phyloP scores from a whole-genome alignment of 2,329 filamentous ascomycete genomes.

The Fusarium clavum region DNA sequence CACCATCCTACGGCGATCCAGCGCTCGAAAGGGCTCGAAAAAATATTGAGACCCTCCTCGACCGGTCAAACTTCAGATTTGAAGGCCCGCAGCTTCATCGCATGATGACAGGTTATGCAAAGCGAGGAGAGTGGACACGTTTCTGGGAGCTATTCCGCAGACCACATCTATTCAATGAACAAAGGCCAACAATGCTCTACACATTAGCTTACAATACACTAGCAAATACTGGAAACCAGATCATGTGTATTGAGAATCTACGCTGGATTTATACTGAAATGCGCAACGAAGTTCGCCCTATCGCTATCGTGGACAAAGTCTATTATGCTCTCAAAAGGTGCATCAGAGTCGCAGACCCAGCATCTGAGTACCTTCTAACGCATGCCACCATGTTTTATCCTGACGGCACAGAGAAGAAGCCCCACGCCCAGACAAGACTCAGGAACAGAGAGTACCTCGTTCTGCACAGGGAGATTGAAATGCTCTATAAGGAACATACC shows the following conservation, averaged over 20 bases:
- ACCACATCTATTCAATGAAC: conserved; percentile 60
- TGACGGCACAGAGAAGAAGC: not conserved
- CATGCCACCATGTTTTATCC: not conserved
- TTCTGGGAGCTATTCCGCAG: conserved; percentile 73
- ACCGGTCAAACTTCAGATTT: conserved; percentile 53
- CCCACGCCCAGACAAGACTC: conserved; percentile 39
- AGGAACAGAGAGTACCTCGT: conserved; percentile 50
- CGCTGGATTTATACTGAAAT: conserved; percentile 71
- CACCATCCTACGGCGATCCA: conserved; percentile 45
- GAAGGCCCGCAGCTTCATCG: conserved; percentile 54
- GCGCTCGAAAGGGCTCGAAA: conserved; percentile 55
- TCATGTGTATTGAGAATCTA: conserved; percentile 60
- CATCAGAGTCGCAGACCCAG: conserved; percentile 65
- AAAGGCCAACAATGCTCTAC: conserved; percentile 67
- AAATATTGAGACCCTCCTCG: conserved; percentile 60
- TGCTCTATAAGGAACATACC: conserved; percentile 24
- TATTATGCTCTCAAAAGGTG: conserved; percentile 64
- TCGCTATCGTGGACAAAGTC: conserved; percentile 59
- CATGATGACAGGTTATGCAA: conserved; percentile 61
- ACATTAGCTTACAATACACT: conserved; percentile 63
- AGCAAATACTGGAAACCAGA: conserved; percentile 57
- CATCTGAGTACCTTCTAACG: conserved; percentile 46
- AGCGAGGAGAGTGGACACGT: conserved; percentile 61
- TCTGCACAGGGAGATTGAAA: conserved; percentile 50
- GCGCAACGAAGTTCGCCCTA: conserved; percentile 62